Evolutionary conservation across 2,329 filamentous ascomycete genomes (phyloP).

Genomic region (Dendryphion nanum): DNA sequence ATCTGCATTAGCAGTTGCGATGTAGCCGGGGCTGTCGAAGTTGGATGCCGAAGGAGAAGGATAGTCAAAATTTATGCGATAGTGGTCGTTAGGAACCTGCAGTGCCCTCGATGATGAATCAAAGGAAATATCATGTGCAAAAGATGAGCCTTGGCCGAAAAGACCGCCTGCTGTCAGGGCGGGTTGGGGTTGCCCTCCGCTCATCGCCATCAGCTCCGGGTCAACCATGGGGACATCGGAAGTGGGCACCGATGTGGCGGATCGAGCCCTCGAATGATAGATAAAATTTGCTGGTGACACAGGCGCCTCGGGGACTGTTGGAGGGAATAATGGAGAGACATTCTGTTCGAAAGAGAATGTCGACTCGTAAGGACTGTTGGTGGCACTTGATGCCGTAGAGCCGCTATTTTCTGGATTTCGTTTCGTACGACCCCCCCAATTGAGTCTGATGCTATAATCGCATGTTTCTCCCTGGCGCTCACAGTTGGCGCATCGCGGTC

Average conservation of each 20-base stretch:
- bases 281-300: constrained; percentile 7
- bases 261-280: constrained; percentile 24
- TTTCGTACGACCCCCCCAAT: constrained; percentile 73
- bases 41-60: constrained; percentile 16
- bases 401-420: constrained; percentile 48
- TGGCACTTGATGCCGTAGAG: constrained; percentile 23
- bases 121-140: too few relatives aligned
- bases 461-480: constrained; percentile 69
- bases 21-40: constrained; percentile 17
- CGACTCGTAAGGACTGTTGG: constrained; percentile 28
- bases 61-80: constrained; percentile 22
- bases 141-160: constrained; percentile 12
- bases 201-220: constrained; percentile 21
- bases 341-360: constrained; percentile 28
- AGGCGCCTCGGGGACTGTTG: constrained; percentile 16
- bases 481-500: constrained; percentile 71
- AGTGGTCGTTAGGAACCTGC: constrained; percentile 14
- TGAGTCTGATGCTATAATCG: constrained; percentile 78
- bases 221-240: constrained; percentile 25
- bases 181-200: constrained; percentile 14
- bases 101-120: too few relatives aligned
- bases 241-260: constrained; percentile 19
- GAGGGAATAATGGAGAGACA: constrained; percentile 16
- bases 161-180: constrained; percentile 8
- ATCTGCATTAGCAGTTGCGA: constrained; percentile 12